Evolutionary conservation across 192 early-diverging fungal species (phyloP), one percentile per base, ranked within the genome.

Genomic region (Allomyces arbusculus): DNA sequence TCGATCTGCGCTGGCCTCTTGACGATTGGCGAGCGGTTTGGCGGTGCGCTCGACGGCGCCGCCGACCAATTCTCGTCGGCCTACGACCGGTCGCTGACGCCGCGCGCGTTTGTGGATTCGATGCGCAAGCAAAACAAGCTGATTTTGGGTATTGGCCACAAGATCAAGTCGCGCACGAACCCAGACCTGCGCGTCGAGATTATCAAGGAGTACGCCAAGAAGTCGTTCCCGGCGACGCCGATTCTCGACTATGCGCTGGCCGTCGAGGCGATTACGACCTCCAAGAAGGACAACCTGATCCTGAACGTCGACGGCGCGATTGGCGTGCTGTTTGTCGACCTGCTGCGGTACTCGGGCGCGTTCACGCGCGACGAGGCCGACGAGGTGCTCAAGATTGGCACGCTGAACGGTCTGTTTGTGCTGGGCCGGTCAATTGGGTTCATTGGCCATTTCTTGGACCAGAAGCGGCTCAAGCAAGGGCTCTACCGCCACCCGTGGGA

Each of bases 81-180:
- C 12, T 98, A 95, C 78, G 95, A 98, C 78, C 86, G 89, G 77
- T 85, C 87, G 62, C 78, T 92, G 65, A 85, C 90, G 22, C 92
- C 95, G 62, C 86, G 88, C 64, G 93, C 95, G 75, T 98, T 93
- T 73, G 95, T 98, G 23, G 82, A 86, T 71, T 87, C 87, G 62
- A 94, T 92, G 90, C 86, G 95, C 64, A 90, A 91, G 78, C 84
- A 86, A 71, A 90, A 95, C 88, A 91, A 95, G 82, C 81, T 98
- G 69, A 98, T 98, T 75, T 80, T 92, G 65, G 95, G 95, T 68
- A 98, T 98, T 67, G 95, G 95, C 23, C 95, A 98, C 89, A 95
- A 95, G 84, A 92, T 98, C 85, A 98, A 98, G 80, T 94, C 91
- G 45, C 84, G 95, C 67, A 95, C 91, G 67, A 98, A 98, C 85